phyloP scores from a whole-genome alignment of 129 eudicot genomes.

The Silybum marianum region DNA sequence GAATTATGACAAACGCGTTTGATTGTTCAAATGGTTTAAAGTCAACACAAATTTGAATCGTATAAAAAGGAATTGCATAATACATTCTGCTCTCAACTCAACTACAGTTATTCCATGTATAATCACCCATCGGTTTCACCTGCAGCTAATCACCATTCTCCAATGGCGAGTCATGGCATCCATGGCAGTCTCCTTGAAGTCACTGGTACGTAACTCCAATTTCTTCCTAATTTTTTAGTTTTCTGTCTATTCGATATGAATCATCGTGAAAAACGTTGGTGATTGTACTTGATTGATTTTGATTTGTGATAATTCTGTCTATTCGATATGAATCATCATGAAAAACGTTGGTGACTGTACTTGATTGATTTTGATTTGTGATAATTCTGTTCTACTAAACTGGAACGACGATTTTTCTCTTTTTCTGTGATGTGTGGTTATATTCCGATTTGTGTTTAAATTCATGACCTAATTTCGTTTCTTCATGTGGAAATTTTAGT shows the following conservation, averaged over 20 bases:
- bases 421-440: neutral
- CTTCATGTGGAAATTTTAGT: conserved; percentile 35
- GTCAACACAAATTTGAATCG: conserved; percentile 21
- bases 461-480: neutral
- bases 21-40: neutral
- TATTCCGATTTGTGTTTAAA: neutral
- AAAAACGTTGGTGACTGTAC: neutral
- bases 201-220: conserved; percentile 57
- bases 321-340: neutral
- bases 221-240: neutral
- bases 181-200: conserved; percentile 92
- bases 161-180: conserved; percentile 62
- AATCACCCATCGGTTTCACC: conserved; percentile 1
- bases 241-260: neutral
- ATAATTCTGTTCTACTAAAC: neutral
- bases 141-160: neutral
- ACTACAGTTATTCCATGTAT: neutral
- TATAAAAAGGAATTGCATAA: conserved; percentile 18
- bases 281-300: neutral
- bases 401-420: neutral
- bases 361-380: neutral
- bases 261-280: neutral
- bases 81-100: conserved; percentile 22
- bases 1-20: neutral
- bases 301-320: neutral